Base-by-base conservation (phyloP, 139 green algal genomes). In the Chlamydomonas eustigma region DNA sequence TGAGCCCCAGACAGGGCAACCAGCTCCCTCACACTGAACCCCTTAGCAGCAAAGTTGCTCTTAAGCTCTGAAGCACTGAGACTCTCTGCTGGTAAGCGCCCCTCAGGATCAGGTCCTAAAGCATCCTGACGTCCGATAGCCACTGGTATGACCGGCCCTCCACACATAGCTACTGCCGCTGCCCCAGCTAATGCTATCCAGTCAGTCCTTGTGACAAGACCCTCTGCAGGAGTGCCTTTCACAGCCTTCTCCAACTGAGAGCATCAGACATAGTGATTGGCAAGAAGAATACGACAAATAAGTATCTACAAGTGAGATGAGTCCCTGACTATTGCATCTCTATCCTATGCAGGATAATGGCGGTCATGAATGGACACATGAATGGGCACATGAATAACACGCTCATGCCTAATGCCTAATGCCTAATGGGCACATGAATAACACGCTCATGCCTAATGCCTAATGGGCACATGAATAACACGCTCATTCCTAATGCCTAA, bases 101-200 rank as follows among this genome's bases (percentile, higher is more conserved):
- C 88, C 50, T 80, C 66, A 2, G 93, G 91, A 86, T 96, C 92
- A 5, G 76, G 25, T n/a, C 34, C 44, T 2, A 32, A 22, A 25
- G 75, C 88, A 71, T 92, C 90, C 31, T 58, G 51, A 4, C 92
- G 75, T 3, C 91, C 92, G 4, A 94, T 66, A 30, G 75, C 80
- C 22, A 93, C 51, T 5, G 76, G 25, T 28, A 96, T 91, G n/a
- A 24, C 51, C 12, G 92, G 92, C 0, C 92, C 92, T 25, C 87
- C 89, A 8, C 83, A 92, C 2, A 92, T 69, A 2, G 65, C 44
- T 2, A 97, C 90, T 25, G 86, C 89, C 25, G 82, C 73, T 0
- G 91, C 91, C 0, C 88, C 92, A n/a, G 77, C 84, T n/a, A 94
- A 74, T 0, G 87, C 87, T 30, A 97, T 89, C 37, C 94, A 73